Evolutionary conservation across 129 eudicot genomes (phyloP).

Genomic region (Erigeron canadensis): DNA sequence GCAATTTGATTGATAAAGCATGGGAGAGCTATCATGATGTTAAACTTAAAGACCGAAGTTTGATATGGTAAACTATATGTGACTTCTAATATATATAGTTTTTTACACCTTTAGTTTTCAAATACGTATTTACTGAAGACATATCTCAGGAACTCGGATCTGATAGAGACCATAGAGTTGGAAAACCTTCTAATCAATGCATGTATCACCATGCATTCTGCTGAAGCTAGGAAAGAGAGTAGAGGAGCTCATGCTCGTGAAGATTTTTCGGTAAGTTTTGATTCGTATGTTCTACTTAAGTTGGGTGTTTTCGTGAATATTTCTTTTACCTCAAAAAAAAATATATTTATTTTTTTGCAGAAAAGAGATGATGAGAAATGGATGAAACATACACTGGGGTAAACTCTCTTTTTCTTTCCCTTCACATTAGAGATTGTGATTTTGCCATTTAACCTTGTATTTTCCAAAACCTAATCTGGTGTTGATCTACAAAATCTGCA

Average conservation of each 20-base stretch:
- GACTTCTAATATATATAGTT: not conserved
- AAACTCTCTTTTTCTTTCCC: constrained; percentile 27
- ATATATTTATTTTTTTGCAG: constrained; percentile 40
- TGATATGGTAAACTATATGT: constrained; percentile 63
- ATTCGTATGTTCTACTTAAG: constrained; percentile 5
- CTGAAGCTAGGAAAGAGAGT: constrained; percentile 98
- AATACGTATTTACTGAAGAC: not conserved
- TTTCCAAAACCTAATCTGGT: constrained; percentile 15
- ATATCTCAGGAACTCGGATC: constrained; percentile 83
- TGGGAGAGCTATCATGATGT: constrained; percentile 97
- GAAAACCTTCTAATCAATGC: constrained; percentile 92
- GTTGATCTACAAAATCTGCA: constrained; percentile 33
- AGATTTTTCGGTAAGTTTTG: constrained; percentile 77
- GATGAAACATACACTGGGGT: constrained; percentile 98
- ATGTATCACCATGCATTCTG: constrained; percentile 94
- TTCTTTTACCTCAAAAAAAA: not conserved
- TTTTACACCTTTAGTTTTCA: constrained; percentile 11
- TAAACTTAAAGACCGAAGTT: constrained; percentile 79
- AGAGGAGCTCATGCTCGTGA: constrained; percentile 99
- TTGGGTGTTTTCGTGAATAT: not conserved
- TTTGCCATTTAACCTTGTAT: not conserved
- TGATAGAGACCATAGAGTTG: constrained; percentile 85
- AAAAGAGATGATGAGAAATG: constrained; percentile 94
- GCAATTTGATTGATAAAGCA: constrained; percentile 77
- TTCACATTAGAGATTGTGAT: not conserved